Base-by-base conservation (phyloP, 2,329 filamentous ascomycete species). In the Elsinoe perseae region DNA sequence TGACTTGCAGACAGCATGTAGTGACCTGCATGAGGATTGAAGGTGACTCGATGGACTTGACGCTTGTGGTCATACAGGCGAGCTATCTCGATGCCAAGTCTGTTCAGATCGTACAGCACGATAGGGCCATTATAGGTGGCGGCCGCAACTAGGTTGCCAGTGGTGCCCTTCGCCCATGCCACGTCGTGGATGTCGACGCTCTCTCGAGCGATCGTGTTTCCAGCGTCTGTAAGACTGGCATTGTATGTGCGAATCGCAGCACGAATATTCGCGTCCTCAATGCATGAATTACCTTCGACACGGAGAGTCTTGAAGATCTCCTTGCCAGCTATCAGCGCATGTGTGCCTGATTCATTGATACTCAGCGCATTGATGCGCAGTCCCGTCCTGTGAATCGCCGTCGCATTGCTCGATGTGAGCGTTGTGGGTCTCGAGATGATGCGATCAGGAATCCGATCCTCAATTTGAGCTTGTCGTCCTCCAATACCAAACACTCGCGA, bases 231-330 rank as follows among this genome's bases (percentile, higher is more conserved):
- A 4, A 56, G 54, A 32, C 57, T 57, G 1, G 59, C 59, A 54
- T 53, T 57, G 57, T 67, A 69, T 61, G 78, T 79, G 63, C 80
- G 76, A 61, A 84, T 80, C 28, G 79, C 77, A 61, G 80, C 75
- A 58, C 81, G 79, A 60, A 85, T 75, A 65, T 85, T 84, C 68
- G 80, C 77, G 60, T 84, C 81, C 66, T 85, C 82, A 56, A 76
- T 76, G 42, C 80, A 81, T 58, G 73, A 73, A 59, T 77, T 74
- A 57, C 80, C 77, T 43, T 78, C 73, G 55, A 85, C 77, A 53
- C 76, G 77, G 60, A 85, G 77, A 2, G 82, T 85, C 68, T 84
- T 84, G 63, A 85, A 76, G 57, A 85, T 84, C 62, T 85, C 81
- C 61, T 80, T 80, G 54, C 82, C 82, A 40, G 80, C 82, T 61